phyloP scores from a whole-genome alignment of 768 basidiomycete genomes.

The Lentinula lateritia region DNA sequence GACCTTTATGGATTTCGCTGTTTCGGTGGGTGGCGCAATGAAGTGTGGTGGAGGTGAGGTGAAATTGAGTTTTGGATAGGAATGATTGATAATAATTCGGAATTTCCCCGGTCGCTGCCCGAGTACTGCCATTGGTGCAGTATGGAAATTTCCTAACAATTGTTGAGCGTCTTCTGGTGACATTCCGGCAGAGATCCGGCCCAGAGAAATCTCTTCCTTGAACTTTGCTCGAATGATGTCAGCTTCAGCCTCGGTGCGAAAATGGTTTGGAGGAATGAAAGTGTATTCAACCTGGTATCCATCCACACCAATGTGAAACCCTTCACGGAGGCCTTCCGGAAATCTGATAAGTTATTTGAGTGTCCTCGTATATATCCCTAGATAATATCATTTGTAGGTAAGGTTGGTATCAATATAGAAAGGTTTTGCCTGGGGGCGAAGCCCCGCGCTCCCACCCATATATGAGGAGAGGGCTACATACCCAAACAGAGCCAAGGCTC shows the following conservation, averaged over 20 bases:
- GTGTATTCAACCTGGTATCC: constrained; percentile 1
- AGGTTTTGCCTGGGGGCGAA: too few species aligned
- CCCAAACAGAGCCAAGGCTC: too few species aligned
- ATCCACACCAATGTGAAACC: constrained; percentile 14
- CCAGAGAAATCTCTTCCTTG: constrained; percentile 7
- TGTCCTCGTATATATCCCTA: too few species aligned
- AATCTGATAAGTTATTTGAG: too few species aligned
- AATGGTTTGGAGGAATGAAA: constrained; percentile 15
- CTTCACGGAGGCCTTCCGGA: constrained; percentile 13
- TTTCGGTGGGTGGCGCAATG: background rate
- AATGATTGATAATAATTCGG: constrained; percentile 22
- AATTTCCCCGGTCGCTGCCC: constrained; percentile 15
- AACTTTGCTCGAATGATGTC: constrained; percentile 12
- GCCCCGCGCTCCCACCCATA: too few species aligned
- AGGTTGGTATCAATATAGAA: too few species aligned
- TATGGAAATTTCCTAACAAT: constrained; percentile 19
- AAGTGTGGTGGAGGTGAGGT: background rate
- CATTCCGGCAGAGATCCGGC: background rate
- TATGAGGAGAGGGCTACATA: too few species aligned
- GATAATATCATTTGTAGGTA: too few species aligned
- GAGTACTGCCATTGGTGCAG: constrained; percentile 21
- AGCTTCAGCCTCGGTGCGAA: background rate
- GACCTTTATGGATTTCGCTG: background rate
- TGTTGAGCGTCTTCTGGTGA: background rate
- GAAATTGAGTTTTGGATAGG: constrained; percentile 10